Evolutionary conservation across 306 rosid species (phyloP), one percentile per base, ranked within the genome.

Genomic region (Casuarina glauca): DNA sequence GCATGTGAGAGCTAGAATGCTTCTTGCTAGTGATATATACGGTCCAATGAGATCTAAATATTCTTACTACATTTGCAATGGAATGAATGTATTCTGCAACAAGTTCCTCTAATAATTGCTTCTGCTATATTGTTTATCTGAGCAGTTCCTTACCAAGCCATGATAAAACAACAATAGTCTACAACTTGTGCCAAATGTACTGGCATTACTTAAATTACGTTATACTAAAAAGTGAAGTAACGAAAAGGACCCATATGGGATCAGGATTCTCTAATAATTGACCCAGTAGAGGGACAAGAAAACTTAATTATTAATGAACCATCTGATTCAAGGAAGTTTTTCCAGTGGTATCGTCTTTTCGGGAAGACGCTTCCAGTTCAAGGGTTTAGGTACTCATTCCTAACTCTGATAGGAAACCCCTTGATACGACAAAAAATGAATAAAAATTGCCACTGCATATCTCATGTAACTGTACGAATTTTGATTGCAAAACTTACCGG

Each of bases 1-100:
- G 83, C 96, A 93, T 3, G 98, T 90, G 87, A 88, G 97, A 90
- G 98, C 98, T 70, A 91, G 97, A 81, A 87, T 88, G 97, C 86
- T 93, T 82, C 88, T 93, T 77, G 91, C 96, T 57, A 93, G 26
- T 20, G 26, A 20, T 20, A 20, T 20, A 20, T 20, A 20, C 0
- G 26, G 26, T 20, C 26, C 26, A 20, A 20, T 20, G 26, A 20
- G 17, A 66, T 66, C 35, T 15, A 66, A 42, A 9, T 17, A 41
- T 45, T 4, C 35, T n/a, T 4, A 66, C 42, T 39, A 32, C n/a
- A 26, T 26, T 26, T 26, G 70, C 6, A 3, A 16, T 64, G 10
- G 38, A 38, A 15, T 39, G 41, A 26, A 26, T 0, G 1, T 39
- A 64, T 39, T 64, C 38, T 44, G 12, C 48, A 64, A 16, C 39